Percentiles rank a stretch among this genome's conserved stretches.
These are phyloP conservation scores for Articulospora tetracladia DNA, from an alignment of 495 filamentous ascomycete genomes.

Conservation along the genomic window DNA sequence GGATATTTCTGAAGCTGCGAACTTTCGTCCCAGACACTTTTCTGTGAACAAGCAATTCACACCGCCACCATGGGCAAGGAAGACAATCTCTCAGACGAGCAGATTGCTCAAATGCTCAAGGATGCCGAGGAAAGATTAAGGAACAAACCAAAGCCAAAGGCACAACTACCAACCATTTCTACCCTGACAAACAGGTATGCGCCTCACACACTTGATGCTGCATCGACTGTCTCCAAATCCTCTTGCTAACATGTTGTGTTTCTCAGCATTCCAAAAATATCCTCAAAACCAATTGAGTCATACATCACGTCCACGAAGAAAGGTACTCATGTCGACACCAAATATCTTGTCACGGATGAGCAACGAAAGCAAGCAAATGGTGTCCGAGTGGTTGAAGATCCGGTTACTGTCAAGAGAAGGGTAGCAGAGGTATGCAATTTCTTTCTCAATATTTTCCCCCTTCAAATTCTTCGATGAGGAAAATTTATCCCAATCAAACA, in stretches of 20 bases:
- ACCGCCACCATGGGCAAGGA: conserved; percentile 20
- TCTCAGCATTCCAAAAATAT: conserved; percentile 19
- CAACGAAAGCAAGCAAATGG: conserved; percentile 40
- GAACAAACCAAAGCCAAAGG: conserved; percentile 6
- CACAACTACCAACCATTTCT: background rate
- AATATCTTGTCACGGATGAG: conserved; percentile 37
- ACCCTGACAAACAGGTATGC: conserved; percentile 11
- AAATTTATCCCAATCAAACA: conserved; percentile 56
- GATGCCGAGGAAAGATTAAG: conserved; percentile 60
- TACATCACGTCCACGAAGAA: conserved; percentile 46
- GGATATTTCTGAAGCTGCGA: background rate
- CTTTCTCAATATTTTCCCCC: conserved; percentile 5
- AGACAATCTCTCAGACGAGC: conserved; percentile 54
- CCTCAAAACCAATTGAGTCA: conserved; percentile 26
- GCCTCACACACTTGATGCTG: background rate
- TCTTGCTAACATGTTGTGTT: background rate
- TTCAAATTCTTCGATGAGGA: conserved; percentile 55
- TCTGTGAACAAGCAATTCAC: background rate
- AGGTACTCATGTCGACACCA: conserved; percentile 42
- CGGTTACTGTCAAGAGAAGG: conserved; percentile 31
- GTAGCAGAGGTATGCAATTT: conserved; percentile 40
- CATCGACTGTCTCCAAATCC: background rate
- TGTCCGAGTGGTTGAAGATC: conserved; percentile 42
- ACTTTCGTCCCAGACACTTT: background rate
- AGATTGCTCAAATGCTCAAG: conserved; percentile 57